A percentile compares a stretch with the other conserved stretches of the same genome.
These are phyloP conservation scores for Aureobasidium sp. DNA, from an alignment of 2,329 filamentous ascomycete species.

Conservation along the genomic window DNA sequence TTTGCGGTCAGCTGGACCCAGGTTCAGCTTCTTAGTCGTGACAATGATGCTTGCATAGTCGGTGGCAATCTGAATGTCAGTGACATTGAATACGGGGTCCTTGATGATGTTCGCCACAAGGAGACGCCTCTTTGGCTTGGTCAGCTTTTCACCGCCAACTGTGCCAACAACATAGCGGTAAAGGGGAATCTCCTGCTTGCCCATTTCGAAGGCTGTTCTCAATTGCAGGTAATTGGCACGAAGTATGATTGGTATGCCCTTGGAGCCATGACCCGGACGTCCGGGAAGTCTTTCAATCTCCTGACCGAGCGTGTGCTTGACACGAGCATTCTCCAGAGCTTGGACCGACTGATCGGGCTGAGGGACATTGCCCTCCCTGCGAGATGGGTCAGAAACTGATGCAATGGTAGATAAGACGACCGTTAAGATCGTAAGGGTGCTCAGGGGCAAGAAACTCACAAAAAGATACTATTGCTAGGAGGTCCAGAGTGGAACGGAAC, in stretches of 20 bases:
- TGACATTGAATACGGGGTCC: slow-evolving; percentile 29
- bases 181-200: slow-evolving; percentile 25
- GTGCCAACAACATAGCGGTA: slow-evolving; percentile 38
- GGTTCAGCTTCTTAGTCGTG: slow-evolving; percentile 26
- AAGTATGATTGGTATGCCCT: slow-evolving; percentile 33
- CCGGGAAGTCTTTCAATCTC: slow-evolving; percentile 29
- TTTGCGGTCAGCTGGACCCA: slow-evolving; percentile 19
- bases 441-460: slow-evolving; percentile 19
- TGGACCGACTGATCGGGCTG: slow-evolving; percentile 24
- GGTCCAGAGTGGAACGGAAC: background rate
- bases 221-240: slow-evolving; percentile 39
- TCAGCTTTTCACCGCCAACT: slow-evolving; percentile 25
- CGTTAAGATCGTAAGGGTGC: background rate
- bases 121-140: slow-evolving; percentile 41
- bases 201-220: slow-evolving; percentile 29
- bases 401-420: slow-evolving; percentile 19
- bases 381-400: background rate
- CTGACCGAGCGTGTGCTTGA: slow-evolving; percentile 22
- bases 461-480: slow-evolving; percentile 20
- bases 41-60: slow-evolving; percentile 35
- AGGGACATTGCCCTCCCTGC: slow-evolving; percentile 18
- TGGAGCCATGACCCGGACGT: slow-evolving; percentile 33
- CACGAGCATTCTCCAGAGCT: slow-evolving; percentile 22
- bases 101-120: slow-evolving; percentile 42
- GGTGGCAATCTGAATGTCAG: slow-evolving; percentile 29